Percentiles rank a stretch among this genome's conserved stretches.
Evolutionary conservation across 1,284 basidiomycete species (phyloP).

Genomic region (Golubevia sp.): DNA sequence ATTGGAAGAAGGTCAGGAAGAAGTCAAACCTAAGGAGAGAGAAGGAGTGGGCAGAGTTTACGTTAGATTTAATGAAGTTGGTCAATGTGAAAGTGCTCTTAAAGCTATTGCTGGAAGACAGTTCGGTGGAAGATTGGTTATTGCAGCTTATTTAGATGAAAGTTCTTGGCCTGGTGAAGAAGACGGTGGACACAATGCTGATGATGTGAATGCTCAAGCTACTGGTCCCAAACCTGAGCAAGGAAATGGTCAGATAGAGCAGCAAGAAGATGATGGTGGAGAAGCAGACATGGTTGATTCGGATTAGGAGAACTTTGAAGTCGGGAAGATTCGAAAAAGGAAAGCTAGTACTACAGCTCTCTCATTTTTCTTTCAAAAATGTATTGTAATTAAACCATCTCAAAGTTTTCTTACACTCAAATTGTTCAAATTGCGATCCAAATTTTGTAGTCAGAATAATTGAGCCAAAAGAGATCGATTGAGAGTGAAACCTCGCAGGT

Average conservation of each 20-base stretch:
- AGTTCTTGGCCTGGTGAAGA: slow-evolving; percentile 52
- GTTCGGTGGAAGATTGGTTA: slow-evolving; percentile 86
- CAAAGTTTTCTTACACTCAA: not conserved
- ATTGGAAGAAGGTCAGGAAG: slow-evolving; percentile 64
- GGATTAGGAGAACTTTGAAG: not conserved
- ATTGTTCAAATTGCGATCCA: not conserved
- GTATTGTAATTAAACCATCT: slow-evolving; percentile 18
- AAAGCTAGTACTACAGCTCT: slow-evolving; percentile 60
- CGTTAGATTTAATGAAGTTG: slow-evolving; percentile 75
- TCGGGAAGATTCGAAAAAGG: slow-evolving; percentile 26
- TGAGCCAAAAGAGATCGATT: not conserved
- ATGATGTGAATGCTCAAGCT: slow-evolving; percentile 35
- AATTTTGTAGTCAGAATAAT: no score
- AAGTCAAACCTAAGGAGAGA: slow-evolving; percentile 74
- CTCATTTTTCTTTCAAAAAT: slow-evolving; percentile 58
- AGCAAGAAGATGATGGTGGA: slow-evolving; percentile 6
- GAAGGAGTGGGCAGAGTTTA: slow-evolving; percentile 91
- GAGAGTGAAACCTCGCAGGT: not conserved
- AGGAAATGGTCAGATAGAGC: not conserved
- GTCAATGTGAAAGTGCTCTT: slow-evolving; percentile 73
- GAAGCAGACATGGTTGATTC: slow-evolving; percentile 1
- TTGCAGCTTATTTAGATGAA: slow-evolving; percentile 64
- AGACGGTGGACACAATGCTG: slow-evolving; percentile 40
- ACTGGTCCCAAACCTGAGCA: slow-evolving; percentile 7
- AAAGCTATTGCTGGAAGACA: slow-evolving; percentile 85